phyloP scores from a whole-genome alignment of 2,329 filamentous ascomycete genomes.

The Trichophyton verrucosum region DNA sequence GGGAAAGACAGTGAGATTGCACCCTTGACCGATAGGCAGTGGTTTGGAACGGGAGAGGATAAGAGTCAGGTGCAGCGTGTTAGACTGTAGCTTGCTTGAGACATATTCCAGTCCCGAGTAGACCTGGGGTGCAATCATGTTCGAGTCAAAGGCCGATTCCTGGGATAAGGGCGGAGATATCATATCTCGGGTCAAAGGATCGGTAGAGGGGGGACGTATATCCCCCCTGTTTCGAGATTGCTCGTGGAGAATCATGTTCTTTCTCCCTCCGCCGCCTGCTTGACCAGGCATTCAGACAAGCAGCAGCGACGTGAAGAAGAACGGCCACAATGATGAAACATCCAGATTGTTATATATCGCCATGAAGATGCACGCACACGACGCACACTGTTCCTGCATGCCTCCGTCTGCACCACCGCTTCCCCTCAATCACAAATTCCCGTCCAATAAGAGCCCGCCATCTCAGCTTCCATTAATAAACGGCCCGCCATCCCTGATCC shows the following conservation, averaged over 20 bases:
- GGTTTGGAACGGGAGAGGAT: slow-evolving; percentile 31
- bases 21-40: slow-evolving; percentile 26
- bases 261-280: not conserved
- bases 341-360: not conserved
- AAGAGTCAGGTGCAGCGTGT: slow-evolving; percentile 29
- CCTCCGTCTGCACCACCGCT: not conserved
- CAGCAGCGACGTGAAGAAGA: not conserved
- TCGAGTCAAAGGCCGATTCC: slow-evolving; percentile 27
- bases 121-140: slow-evolving; percentile 22
- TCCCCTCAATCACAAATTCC: not conserved
- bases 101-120: slow-evolving; percentile 32
- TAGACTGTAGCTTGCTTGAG: slow-evolving; percentile 29
- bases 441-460: not conserved
- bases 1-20: slow-evolving; percentile 29
- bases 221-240: slow-evolving; percentile 1
- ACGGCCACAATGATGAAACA: not conserved
- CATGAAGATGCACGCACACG: too few relatives aligned
- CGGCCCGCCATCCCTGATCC: not conserved
- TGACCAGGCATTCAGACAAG: not conserved
- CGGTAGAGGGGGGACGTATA: not conserved
- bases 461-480: not conserved
- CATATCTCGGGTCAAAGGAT: slow-evolving; percentile 26
- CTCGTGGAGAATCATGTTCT: not conserved
- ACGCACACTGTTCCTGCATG: not conserved
- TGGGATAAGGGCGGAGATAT: slow-evolving; percentile 32